These are phyloP conservation scores for Buxus sempervirens DNA, from an alignment of 164 flowering plant species.

Conservation along the genomic window DNA sequence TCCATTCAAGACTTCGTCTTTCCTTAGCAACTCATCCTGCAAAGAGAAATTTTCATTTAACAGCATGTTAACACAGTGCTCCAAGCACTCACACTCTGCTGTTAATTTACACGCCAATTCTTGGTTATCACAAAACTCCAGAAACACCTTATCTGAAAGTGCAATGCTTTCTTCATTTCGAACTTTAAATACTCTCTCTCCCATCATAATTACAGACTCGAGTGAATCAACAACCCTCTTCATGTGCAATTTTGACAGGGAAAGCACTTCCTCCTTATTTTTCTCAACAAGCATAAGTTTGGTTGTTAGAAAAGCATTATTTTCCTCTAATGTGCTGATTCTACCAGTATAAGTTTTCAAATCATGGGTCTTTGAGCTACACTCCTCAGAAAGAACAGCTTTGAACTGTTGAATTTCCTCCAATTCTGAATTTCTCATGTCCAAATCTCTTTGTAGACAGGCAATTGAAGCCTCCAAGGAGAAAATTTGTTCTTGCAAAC, in stretches of 20 bases:
- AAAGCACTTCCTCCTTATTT: conserved; percentile 22
- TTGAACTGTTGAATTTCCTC: conserved; percentile 34
- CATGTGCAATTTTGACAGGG: conserved; percentile 20
- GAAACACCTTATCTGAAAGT: conserved; percentile 33
- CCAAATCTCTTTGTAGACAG: conserved; percentile 36
- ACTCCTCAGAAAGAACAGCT: conserved; percentile 30
- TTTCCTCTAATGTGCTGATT: conserved; percentile 32
- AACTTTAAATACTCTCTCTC: conserved; percentile 21
- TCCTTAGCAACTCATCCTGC: conserved; percentile 57
- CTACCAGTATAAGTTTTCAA: conserved; percentile 23
- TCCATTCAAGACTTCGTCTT: conserved; percentile 73
- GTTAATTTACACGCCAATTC: conserved; percentile 33
- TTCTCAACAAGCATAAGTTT: conserved; percentile 29
- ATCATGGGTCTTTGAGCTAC: conserved; percentile 33
- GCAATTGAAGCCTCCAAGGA: conserved; percentile 41
- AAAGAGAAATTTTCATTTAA: conserved; percentile 47
- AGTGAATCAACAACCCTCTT: conserved; percentile 24
- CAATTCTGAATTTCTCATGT: conserved; percentile 32
- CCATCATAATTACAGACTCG: conserved; percentile 23
- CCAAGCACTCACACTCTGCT: conserved; percentile 45
- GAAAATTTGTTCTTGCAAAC: conserved; percentile 36
- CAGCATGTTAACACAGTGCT: conserved; percentile 39
- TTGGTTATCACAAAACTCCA: conserved; percentile 30
- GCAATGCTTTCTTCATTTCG: conserved; percentile 20
- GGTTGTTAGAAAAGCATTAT: conserved; percentile 40